phyloP scores from a whole-genome alignment of 768 basidiomycete genomes.

The Termitomyces sp. region DNA sequence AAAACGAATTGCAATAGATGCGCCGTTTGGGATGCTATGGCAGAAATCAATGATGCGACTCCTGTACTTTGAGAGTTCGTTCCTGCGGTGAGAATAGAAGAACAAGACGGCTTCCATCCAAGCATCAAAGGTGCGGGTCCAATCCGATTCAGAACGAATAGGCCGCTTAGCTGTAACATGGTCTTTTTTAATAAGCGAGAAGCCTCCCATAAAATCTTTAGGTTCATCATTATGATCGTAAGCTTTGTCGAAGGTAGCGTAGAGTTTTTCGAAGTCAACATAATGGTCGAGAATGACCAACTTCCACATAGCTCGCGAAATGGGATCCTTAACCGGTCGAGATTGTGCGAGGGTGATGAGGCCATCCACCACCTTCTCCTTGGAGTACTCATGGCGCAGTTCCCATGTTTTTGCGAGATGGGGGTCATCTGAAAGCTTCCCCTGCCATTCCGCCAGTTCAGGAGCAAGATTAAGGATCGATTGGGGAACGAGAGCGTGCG shows the following conservation, averaged over 20 bases:
- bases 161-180: not conserved
- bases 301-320: not conserved
- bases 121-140: too few species aligned
- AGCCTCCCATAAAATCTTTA: not conserved
- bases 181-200: not conserved
- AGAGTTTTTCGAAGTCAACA: not conserved
- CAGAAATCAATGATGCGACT: too few species aligned
- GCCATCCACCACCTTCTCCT: not conserved
- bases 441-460: not conserved
- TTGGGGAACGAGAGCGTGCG: too few species aligned
- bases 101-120: too few species aligned
- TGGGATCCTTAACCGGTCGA: not conserved
- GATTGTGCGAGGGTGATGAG: not conserved
- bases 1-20: not conserved
- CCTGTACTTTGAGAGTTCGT: too few species aligned
- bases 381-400: not conserved
- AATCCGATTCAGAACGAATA: not conserved
- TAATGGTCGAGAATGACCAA: not conserved
- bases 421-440: not conserved
- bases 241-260: not conserved
- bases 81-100: too few species aligned
- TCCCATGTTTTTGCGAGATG: not conserved
- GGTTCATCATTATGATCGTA: not conserved
- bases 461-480: too few species aligned
- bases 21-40: too few species aligned